Base-by-base conservation (phyloP, 2,329 filamentous ascomycete genomes). In the Nectriaceae sp. region DNA sequence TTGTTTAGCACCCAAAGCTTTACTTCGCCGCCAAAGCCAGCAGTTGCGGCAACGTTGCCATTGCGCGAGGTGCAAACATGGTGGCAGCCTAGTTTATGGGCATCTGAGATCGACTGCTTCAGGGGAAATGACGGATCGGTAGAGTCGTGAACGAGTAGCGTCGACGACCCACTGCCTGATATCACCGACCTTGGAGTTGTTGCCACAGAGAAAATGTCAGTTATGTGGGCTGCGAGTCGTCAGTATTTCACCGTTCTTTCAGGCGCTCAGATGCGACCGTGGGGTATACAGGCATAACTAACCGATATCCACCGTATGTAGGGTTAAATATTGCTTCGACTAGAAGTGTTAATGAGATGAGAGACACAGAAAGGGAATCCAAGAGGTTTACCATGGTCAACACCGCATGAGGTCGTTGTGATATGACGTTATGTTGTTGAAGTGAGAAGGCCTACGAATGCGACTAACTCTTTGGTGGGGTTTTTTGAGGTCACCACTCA, bases 251-350 rank as follows among this genome's bases (percentile, higher is more conserved):
- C 46, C 33, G 44, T 46, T 46, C 37, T 55, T 50, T 49, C 42
- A 44, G 44, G 50, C 40, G 40, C 36, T 52, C 26, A 29, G 50
- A 43, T 21, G 38, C 51, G 15, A 31, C 45, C 44, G 47, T 61
- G 47, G 61, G 26, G 26, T 31, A 15, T 15, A 22, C 35, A 13
- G 33, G 21, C n/a, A 16, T 44, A 45, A 65, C 76, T 68, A 69
- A 90, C 90, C 91, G 76, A 91, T 83, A 68, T 96, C 89, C 69
- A 96, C 83, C 37, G 91, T 93, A 70, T 96, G 90, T 59, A 88
- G 88, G 64, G 93, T 95, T 54, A 99, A 82, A 70, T 97, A 99
- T 86, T 97, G 94, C 76, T 97, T 97, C 47, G 94, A 99, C 94
- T 97, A 51, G 2, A 49, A 16, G 20, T 6, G 40, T 40, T 39